Conservation (phyloP, 768 basidiomycete species). For the Rhodosporidiobolus odoratus region DNA sequence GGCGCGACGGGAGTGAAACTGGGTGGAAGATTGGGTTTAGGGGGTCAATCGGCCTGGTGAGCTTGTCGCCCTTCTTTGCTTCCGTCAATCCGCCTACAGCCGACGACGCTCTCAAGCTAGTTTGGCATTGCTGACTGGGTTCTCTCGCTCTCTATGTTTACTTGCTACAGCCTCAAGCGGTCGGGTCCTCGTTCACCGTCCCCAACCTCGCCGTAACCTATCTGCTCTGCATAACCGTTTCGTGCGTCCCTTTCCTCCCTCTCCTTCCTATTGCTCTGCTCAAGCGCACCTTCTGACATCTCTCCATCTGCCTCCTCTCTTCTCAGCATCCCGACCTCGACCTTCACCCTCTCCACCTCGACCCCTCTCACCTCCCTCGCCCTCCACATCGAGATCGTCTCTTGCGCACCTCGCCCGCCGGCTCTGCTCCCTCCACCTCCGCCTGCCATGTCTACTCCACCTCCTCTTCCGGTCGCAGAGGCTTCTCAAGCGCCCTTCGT, state of each 20-base stretch:
- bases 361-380: slow-evolving; percentile 8
- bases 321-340: background rate
- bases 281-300: too few species aligned
- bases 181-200: slow-evolving; percentile 17
- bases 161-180: background rate
- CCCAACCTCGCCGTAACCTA: slow-evolving; percentile 29
- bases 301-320: background rate
- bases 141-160: background rate
- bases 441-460: background rate
- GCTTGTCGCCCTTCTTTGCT: background rate
- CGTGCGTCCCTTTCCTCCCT: background rate
- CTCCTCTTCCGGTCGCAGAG: background rate
- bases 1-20: background rate
- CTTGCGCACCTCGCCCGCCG: background rate
- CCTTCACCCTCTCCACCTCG: background rate
- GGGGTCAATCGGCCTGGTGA: slow-evolving; percentile 17
- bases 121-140: background rate
- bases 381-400: slow-evolving; percentile 26
- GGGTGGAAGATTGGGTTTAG: slow-evolving; percentile 13
- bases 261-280: background rate
- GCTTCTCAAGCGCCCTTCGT: background rate
- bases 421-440: background rate
- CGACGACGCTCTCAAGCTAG: background rate
- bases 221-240: slow-evolving; percentile 16
- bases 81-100: background rate